Evolutionary conservation across 352 stramenopile species (phyloP).

Genomic region (Peronospora belbahrii): DNA sequence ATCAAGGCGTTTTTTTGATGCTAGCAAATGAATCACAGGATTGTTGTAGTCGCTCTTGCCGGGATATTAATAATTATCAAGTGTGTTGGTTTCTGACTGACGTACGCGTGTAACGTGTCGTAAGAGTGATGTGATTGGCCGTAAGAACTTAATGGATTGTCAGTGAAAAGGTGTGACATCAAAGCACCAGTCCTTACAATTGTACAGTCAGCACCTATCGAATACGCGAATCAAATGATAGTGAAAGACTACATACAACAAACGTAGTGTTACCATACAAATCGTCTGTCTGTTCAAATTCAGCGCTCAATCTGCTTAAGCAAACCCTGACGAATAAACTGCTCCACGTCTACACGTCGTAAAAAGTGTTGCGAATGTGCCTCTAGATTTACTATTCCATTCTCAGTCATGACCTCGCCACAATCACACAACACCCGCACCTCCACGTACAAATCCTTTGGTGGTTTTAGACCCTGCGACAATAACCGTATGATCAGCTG

Average conservation of each 20-base stretch:
- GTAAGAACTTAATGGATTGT: conserved; percentile 2
- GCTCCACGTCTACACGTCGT: conserved; percentile 78
- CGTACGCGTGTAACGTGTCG: conserved; percentile 3
- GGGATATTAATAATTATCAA: no score
- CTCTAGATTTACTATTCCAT: conserved; percentile 79
- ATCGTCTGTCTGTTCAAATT: background rate
- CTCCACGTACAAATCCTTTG: conserved; percentile 88
- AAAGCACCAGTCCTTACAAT: background rate
- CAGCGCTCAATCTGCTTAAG: conserved; percentile 79
- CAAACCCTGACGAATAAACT: conserved; percentile 75
- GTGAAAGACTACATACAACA: conserved; percentile 17
- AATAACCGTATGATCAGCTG: conserved; percentile 6
- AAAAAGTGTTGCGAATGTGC: conserved; percentile 86
- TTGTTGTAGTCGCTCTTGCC: no score
- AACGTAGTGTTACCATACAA: no score
- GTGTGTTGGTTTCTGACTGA: background rate
- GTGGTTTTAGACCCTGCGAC: conserved; percentile 72
- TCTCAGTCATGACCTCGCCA: conserved; percentile 89
- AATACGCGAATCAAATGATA: conserved; percentile 15
- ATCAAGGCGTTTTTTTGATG: background rate
- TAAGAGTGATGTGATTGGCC: conserved; percentile 11
- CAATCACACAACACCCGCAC: conserved; percentile 85
- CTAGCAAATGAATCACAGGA: background rate
- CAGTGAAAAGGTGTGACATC: background rate
- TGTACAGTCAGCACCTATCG: conserved; percentile 5